Conservation (phyloP, 768 basidiomycete genomes). For the Lentinula aciculospora region DNA sequence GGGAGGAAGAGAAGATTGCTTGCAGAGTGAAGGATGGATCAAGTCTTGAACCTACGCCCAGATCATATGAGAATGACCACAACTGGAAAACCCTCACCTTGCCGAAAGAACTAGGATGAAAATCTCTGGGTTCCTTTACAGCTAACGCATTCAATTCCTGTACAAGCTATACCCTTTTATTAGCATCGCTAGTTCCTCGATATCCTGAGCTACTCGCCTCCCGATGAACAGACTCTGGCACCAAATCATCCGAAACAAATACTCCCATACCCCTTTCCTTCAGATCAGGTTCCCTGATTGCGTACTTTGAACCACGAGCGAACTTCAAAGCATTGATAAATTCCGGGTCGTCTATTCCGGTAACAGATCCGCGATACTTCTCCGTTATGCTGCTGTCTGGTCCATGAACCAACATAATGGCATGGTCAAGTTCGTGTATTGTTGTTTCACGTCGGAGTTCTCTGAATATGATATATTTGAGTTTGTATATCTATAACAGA, state of each 20-base stretch:
- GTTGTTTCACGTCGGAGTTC: not conserved
- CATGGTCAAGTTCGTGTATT: not conserved
- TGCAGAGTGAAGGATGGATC: conserved; percentile 15
- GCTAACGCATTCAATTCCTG: conserved; percentile 12
- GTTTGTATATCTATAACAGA: not conserved
- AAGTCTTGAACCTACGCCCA: conserved; percentile 11
- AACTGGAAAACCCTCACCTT: not conserved
- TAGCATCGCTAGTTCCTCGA: not conserved
- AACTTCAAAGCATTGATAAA: not conserved
- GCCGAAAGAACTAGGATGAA: conserved; percentile 13
- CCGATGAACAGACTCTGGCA: conserved; percentile 11
- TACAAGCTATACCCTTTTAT: conserved; percentile 4
- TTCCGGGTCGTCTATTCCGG: not conserved
- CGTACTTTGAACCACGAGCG: conserved; percentile 1
- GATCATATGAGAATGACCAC: not conserved
- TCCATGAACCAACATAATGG: not conserved
- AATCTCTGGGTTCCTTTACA: conserved; percentile 11
- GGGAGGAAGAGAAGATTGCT: no score
- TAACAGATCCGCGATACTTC: not conserved
- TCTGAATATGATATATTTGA: not conserved
- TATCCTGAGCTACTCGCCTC: not conserved
- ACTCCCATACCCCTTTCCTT: not conserved
- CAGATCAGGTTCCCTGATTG: not conserved
- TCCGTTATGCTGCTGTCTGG: not conserved
- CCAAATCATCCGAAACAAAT: conserved; percentile 8